Evolutionary conservation across 305 asterid species (phyloP), one percentile per base, ranked within the genome.

Genomic region (Andrographis paniculata): DNA sequence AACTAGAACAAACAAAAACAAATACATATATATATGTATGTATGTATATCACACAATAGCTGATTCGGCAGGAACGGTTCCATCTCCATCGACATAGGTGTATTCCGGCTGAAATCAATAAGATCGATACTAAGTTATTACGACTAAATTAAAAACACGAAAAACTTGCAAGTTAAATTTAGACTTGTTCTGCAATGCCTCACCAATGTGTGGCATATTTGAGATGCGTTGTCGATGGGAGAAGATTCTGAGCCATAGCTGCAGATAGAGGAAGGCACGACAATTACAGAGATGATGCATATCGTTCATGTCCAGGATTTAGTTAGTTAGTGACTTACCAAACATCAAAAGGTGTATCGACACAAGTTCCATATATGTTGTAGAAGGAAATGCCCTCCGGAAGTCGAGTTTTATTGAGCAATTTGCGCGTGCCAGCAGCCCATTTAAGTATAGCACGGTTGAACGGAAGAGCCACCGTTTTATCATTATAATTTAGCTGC

Each of bases 51-150:
- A 9, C 50, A 85, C 96, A 94, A 65, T 68, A 8, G 92, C 94
- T 23, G 96, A 91, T 64, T 91, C 98, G 1, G 91, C 50, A 11
- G 96, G 98, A 38, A 86, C 98, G 17, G 98, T 91, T 63, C 98
- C 98, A 67, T 91, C 98, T 23, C 98, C 96, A 45, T 86, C 88
- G 56, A 70, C 88, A 14, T 38, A 86, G 10, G 87, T 60, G 75
- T 91, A 91, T 50, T 74, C 62, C 1, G 98, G 94, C 98, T 86
- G 87, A 63, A 68, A 62, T 53, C 59, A 42, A 37, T 40, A 42
- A 6, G 46, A 50, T 9, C 3, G 4, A 39, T 22, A 51, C 15
- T 15, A 9, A 6, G 23, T 9, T 37, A 41, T 39, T n/a, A n/a
- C n/a, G n/a, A n/a, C n/a, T n/a, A n/a, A n/a, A n/a, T n/a, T n/a